Evolutionary conservation across 2,329 filamentous ascomycete species (phyloP).

Genomic region (Ceratocystis colombiana): DNA sequence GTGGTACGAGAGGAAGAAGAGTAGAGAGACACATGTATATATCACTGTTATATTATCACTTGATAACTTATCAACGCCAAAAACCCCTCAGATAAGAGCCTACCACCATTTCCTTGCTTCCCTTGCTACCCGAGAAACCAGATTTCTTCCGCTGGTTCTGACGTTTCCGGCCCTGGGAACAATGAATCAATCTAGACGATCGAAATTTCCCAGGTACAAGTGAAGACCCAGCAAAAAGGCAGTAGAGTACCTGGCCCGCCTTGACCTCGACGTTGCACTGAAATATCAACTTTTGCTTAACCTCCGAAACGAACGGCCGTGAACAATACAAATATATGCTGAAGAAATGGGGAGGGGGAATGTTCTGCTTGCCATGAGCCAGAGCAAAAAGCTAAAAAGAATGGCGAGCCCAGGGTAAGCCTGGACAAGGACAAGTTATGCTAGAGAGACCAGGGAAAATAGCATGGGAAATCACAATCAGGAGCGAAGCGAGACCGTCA

Average conservation of each 20-base stretch:
- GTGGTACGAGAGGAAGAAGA: no score
- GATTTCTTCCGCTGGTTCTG: not conserved
- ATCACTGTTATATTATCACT: no score
- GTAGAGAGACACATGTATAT: no score
- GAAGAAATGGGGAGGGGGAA: not conserved
- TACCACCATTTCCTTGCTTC: not conserved
- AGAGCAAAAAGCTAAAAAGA: no score
- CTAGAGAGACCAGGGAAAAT: no score
- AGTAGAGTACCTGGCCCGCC: not conserved
- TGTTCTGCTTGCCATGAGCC: not conserved
- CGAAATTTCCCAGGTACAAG: not conserved
- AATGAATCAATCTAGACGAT: not conserved
- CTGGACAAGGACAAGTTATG: no score
- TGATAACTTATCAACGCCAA: not conserved
- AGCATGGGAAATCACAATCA: not conserved
- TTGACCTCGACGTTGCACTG: conserved; percentile 1
- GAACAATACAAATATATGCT: not conserved
- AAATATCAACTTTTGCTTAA: not conserved
- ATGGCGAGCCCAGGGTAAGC: no score
- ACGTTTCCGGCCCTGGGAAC: not conserved
- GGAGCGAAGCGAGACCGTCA: not conserved
- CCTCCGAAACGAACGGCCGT: conserved; percentile 3
- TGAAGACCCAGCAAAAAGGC: no score
- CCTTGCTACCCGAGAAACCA: not conserved
- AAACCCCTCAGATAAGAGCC: not conserved